A percentile compares a stretch with the other conserved stretches of the same genome.
Conservation (phyloP, 805 yeast species). For the Suhomyces canberraensis region DNA sequence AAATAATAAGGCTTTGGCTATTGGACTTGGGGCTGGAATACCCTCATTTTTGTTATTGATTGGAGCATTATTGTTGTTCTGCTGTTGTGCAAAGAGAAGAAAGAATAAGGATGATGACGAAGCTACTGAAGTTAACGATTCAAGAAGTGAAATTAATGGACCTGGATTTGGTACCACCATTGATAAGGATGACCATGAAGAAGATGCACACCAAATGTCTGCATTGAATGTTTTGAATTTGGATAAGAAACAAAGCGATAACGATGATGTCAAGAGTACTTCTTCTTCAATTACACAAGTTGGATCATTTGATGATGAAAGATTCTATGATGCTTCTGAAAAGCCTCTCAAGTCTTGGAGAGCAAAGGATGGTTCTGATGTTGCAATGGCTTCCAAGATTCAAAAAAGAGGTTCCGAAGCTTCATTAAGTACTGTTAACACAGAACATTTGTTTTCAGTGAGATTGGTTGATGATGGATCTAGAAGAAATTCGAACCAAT, state of each 20-base stretch:
- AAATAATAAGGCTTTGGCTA: slow-evolving; percentile 62
- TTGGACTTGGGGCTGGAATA: slow-evolving; percentile 86
- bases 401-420: slow-evolving; percentile 62
- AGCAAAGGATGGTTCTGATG: slow-evolving; percentile 33
- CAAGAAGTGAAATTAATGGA: slow-evolving; percentile 20
- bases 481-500: slow-evolving; percentile 28
- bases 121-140: slow-evolving; percentile 12
- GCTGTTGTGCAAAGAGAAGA: slow-evolving; percentile 47
- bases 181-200: slow-evolving; percentile 24
- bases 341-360: slow-evolving; percentile 43
- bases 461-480: slow-evolving; percentile 62
- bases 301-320: slow-evolving; percentile 27
- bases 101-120: slow-evolving; percentile 20
- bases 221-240: slow-evolving; percentile 45
- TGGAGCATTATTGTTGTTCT: slow-evolving; percentile 48
- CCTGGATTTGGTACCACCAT: slow-evolving; percentile 33
- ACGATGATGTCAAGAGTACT: slow-evolving; percentile 23
- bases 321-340: slow-evolving; percentile 35
- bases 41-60: slow-evolving; percentile 56
- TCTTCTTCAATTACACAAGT: slow-evolving; percentile 55
- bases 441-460: slow-evolving; percentile 78
- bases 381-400: slow-evolving; percentile 2
- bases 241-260: slow-evolving; percentile 7
- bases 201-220: slow-evolving; percentile 39
- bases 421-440: slow-evolving; percentile 80